Percentiles rank a stretch among this genome's conserved stretches.
phyloP scores from a whole-genome alignment of 2,329 filamentous ascomycete species.

The Pseudogymnoascus sp. region DNA sequence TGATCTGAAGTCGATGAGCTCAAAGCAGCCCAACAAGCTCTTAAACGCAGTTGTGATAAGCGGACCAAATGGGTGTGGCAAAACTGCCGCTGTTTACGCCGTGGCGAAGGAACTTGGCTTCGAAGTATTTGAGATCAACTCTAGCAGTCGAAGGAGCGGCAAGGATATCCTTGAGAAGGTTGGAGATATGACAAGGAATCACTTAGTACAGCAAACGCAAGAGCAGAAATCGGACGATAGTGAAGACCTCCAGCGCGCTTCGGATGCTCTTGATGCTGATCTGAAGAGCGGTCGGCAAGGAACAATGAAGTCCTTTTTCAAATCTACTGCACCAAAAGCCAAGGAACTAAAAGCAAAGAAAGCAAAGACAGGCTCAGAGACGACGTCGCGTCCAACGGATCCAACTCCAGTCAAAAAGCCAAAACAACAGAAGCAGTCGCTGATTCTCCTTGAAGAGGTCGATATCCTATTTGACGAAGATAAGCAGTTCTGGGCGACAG shows the following conservation, averaged over 20 bases:
- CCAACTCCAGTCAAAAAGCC: conserved; percentile 13
- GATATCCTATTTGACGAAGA: conserved; percentile 94
- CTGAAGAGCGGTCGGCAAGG: conserved; percentile 64
- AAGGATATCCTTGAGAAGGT: conserved; percentile 87
- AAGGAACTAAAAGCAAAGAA: conserved; percentile 25
- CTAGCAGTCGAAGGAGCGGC: conserved; percentile 73
- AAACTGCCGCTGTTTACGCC: conserved; percentile 86
- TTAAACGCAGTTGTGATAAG: conserved; percentile 80
- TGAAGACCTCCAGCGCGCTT: conserved; percentile 28
- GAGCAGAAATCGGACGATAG: conserved; percentile 27
- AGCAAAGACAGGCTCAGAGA: not conserved
- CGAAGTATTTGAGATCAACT: conserved; percentile 91
- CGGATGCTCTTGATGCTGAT: conserved; percentile 46
- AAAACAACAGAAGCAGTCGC: conserved; percentile 71
- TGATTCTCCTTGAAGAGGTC: conserved; percentile 90
- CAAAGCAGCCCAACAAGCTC: conserved; percentile 41
- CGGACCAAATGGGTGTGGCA: conserved; percentile 83
- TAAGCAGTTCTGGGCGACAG: conserved; percentile 84
- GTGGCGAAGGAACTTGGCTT: conserved; percentile 87
- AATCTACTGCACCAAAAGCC: conserved; percentile 36
- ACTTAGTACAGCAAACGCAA: conserved; percentile 61
- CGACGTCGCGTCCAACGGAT: not conserved
- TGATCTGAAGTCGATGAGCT: conserved; percentile 28
- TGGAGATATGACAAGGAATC: conserved; percentile 94
- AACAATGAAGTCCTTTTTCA: conserved; percentile 77